Base-by-base conservation (phyloP, 1,284 basidiomycete genomes). In the Microstroma glucosiphilum region DNA sequence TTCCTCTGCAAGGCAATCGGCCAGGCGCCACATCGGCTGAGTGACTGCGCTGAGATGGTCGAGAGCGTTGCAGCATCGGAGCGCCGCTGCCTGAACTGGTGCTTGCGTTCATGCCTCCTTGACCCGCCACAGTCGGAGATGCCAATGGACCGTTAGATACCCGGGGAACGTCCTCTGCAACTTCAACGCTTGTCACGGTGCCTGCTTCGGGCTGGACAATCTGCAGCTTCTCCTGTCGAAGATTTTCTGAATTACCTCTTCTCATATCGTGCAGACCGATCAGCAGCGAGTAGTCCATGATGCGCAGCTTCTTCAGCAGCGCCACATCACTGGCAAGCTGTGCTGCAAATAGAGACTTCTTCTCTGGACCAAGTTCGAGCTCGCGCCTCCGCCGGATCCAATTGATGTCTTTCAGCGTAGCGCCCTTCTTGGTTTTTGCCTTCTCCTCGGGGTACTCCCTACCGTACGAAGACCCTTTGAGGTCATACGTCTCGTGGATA, bases 281-380 rank as follows among this genome's bases (percentile, higher is more conserved):
- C 25, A 98, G 84, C 37, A 98, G 82, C 69, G 89, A 91, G 79
- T 98, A 98, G 80, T 98, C 94, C 93, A 97, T 97, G 62, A 97
- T 94, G 58, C 86, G 82, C 40, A 96, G 84, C 64, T 81, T 80
- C 81, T 89, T 89, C 75, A 98, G 80, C 69, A 97, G 86, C 79
- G 89, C 90, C 49, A 88, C 85, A 75, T 98, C 96, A 56, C 91
- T 82, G 61, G 88, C 82, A 40, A 98, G 81, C 82, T 98, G 94
- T 78, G 93, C 92, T 12, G 88, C 87, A 73, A 98, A 83, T 40
- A 96, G 81, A 1, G 91, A 91, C 51, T 89, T 83, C 82, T 97
- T 98, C 82, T 94, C 91, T 0, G 94, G 94, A 0, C 94, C 94
- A 23, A 97, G 81, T 80, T 94, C 89, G 61, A 98, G 83, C 73